Evolutionary conservation across 2,329 filamentous ascomycete genomes (phyloP), one percentile per base, ranked within the genome.

Genomic region (Harringtonia aguacate): DNA sequence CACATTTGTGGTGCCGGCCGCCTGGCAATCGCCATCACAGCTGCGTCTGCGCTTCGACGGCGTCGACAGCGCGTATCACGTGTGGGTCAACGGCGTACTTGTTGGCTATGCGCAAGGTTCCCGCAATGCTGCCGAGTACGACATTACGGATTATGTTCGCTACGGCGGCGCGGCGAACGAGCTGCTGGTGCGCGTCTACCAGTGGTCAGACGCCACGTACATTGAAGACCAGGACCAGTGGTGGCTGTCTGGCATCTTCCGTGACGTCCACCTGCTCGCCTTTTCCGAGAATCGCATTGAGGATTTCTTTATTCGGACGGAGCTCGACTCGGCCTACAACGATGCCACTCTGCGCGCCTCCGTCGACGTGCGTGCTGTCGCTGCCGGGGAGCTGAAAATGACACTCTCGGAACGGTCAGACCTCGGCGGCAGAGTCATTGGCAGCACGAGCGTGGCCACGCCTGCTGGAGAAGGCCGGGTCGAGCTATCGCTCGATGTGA

Each of bases 51-150:
- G 81, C 7, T 86, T 86, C 46, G 82, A 86, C 50, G 83, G 83
- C 1, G 81, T 86, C 0, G 83, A 86, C 54, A 75, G 77, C 35
- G 74, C 81, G 0, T 86, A 81, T 50, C 75, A 82, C 50, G 65
- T 85, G 3, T 86, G 75, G 70, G 55, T 87, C 5, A 86, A 87
- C 53, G 80, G 80, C 0, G 60, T 66, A 10, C 64, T 79, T 37
- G 69, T 85, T 10, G 83, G 83, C 2, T 87, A 86, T 54, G 77
- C 76, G 2, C 81, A 87, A 55, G 83, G 82, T 1, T 77, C 77
- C 3, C 68, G 83, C 17, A 86, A 86, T 49, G 75, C 83, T 0
- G 74, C 75, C 22, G 83, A 87, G 50, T 87, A 86, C 49, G 82
- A 86, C 49, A 66, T 87, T 6, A 78, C 79, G 2, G 36, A 20